These are phyloP conservation scores for Bacidia gigantensis DNA, from an alignment of 495 filamentous ascomycete species.

Conservation along the genomic window DNA sequence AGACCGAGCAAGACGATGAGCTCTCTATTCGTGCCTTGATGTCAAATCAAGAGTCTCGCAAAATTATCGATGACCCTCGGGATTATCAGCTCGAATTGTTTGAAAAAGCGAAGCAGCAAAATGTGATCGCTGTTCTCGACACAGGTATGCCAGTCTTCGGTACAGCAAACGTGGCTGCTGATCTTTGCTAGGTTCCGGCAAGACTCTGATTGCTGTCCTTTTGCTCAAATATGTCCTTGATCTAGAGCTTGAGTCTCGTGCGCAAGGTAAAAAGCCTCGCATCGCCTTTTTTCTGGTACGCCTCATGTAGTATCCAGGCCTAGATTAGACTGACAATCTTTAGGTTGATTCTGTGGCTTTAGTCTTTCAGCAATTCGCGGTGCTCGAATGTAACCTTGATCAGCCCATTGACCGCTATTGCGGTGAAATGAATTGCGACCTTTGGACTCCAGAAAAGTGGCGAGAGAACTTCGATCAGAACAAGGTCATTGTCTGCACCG, in stretches of 20 bases:
- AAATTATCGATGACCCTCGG: conserved; percentile 57
- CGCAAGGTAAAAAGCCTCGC: conserved; percentile 41
- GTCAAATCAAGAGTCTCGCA: conserved; percentile 30
- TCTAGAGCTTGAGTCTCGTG: conserved; percentile 61
- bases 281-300: conserved; percentile 74
- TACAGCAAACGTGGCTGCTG: neutral
- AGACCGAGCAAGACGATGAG: conserved; percentile 22
- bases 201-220: conserved; percentile 87
- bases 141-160: conserved; percentile 41
- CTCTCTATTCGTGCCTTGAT: conserved; percentile 33
- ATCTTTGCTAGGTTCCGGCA: conserved; percentile 60
- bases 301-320: neutral
- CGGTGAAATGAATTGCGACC: conserved; percentile 55
- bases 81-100: conserved; percentile 92
- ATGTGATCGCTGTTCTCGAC: conserved; percentile 91
- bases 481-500: conserved; percentile 89
- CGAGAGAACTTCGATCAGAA: conserved; percentile 48
- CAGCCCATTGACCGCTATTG: conserved; percentile 66
- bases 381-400: conserved; percentile 72
- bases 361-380: conserved; percentile 79
- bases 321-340: neutral
- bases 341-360: conserved; percentile 79
- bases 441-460: conserved; percentile 59
- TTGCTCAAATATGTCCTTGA: conserved; percentile 67
- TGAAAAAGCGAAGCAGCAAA: conserved; percentile 71